Base-by-base conservation (phyloP, 1,284 basidiomycete species). In the Puccinia polysora region DNA sequence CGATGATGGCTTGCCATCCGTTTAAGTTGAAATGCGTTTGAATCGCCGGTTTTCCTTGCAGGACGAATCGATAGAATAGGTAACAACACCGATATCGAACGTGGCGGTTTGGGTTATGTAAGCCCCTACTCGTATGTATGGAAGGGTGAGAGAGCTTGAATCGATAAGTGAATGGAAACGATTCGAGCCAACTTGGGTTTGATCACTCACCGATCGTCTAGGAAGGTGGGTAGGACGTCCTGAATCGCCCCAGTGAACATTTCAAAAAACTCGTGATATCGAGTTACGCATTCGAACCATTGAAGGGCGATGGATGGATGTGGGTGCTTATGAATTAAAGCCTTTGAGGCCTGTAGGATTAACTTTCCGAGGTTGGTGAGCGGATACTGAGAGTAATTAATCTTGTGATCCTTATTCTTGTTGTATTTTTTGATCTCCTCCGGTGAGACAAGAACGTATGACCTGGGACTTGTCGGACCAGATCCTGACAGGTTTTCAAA, bases 231-330 rank as follows among this genome's bases (percentile, higher is more conserved):
- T 58, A 99, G 82, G 4, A 91, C 86, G 30, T 90, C 88, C 77
- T 89, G 83, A 75, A 97, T 89, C 76, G 88, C 89, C 75, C 91
- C 87, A 78, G 89, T 88, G 74, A 91, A 87, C 40, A 92, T 86
- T 80, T 90, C 92, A 86, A 97, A 98, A 80, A 97, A 97, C 78
- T 97, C 93, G 47, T 88, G 86, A 80, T 99, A 99, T 69, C 97
- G 86, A 15, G 91, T 87, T 8, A 87, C 85, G 25, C 90, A 90
- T 81, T 98, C 96, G 76, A 97, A 97, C 81, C 89, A 96, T 78
- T 95, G 91, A 80, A 97, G 84, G 14, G 87, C 84, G n/a, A 97
- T 95, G 8, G 88, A 85, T 30, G 88, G 87, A 80, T 97, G 89
- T 1, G 91, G 90, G 81, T 89, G 94, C 0, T 84, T 83, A 2